A percentile compares a stretch with the other conserved stretches of the same genome.
Conservation (phyloP, 495 filamentous ascomycete genomes). For the Penicillium paradoxum region DNA sequence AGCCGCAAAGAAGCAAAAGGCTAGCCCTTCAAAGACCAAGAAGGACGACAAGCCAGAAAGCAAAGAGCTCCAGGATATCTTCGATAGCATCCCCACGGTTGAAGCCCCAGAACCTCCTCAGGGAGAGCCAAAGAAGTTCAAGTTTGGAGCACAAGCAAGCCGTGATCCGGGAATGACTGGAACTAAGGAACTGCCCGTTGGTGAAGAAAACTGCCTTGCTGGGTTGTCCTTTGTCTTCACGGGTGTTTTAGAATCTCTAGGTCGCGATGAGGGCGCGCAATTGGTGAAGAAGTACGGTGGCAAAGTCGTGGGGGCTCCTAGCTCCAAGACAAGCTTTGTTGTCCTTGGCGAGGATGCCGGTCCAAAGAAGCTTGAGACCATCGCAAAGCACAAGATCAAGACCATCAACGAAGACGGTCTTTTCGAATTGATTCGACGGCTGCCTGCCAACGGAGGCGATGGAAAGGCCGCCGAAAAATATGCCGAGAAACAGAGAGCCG, state of each 20-base stretch:
- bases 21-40: constrained; percentile 56
- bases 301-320: constrained; percentile 80
- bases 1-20: constrained; percentile 55
- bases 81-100: constrained; percentile 80
- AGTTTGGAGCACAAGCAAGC: constrained; percentile 54
- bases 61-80: constrained; percentile 68
- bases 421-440: constrained; percentile 75
- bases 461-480: constrained; percentile 81
- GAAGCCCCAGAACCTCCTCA: constrained; percentile 75
- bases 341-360: constrained; percentile 88
- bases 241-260: constrained; percentile 71
- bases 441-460: constrained; percentile 82
- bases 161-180: constrained; percentile 56
- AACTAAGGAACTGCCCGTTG: constrained; percentile 68
- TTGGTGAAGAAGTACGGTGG: constrained; percentile 92
- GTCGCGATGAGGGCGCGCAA: constrained; percentile 78
- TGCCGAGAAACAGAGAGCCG: constrained; percentile 74
- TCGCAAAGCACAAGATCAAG: constrained; percentile 68
- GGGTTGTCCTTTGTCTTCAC: constrained; percentile 98
- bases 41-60: constrained; percentile 52
- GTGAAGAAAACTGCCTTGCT: constrained; percentile 83
- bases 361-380: constrained; percentile 89
- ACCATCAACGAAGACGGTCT: constrained; percentile 92
- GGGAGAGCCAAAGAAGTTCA: constrained; percentile 63
- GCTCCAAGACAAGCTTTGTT: constrained; percentile 88